Evolutionary conservation across 2,329 filamentous ascomycete species (phyloP).

Genomic region (Drechslerella dactyloides): DNA sequence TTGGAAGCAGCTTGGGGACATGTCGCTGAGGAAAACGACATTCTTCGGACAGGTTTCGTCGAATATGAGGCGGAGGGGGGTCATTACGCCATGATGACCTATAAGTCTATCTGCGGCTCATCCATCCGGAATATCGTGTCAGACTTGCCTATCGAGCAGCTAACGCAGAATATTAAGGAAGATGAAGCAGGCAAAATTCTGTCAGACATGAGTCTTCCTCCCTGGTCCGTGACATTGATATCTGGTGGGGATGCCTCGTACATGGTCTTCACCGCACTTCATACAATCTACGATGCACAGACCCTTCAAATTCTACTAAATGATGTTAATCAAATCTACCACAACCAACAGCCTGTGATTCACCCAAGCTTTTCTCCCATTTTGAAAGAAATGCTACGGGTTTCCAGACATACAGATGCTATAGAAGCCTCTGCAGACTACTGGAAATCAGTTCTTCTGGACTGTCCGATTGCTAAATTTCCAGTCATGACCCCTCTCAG

Average conservation of each 20-base stretch:
- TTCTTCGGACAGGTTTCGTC: conserved; percentile 77
- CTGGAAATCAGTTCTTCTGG: conserved; percentile 32
- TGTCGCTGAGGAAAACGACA: conserved; percentile 67
- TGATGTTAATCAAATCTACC: conserved; percentile 61
- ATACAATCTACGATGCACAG: conserved; percentile 83
- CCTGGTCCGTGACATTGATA: conserved; percentile 40
- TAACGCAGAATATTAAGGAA: conserved; percentile 37
- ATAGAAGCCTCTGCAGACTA: conserved; percentile 26
- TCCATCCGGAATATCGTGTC: conserved; percentile 26
- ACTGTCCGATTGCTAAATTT: conserved; percentile 39
- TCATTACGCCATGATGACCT: conserved; percentile 78
- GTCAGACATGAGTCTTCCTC: conserved; percentile 55
- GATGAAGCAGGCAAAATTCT: conserved; percentile 61
- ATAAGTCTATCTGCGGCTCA: conserved; percentile 56
- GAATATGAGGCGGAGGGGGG: conserved; percentile 66
- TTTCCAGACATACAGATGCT: conserved; percentile 30
- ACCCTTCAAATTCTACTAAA: conserved; percentile 71
- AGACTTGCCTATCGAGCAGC: conserved; percentile 51
- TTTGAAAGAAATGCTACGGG: conserved; percentile 39
- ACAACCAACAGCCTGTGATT: conserved; percentile 22
- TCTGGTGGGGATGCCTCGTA: conserved; percentile 57
- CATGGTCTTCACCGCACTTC: conserved; percentile 67
- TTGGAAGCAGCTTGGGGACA: conserved; percentile 68
- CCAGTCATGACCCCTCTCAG: conserved; percentile 44
- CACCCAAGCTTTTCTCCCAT: conserved; percentile 28